A percentile compares a stretch with the other conserved stretches of the same genome.
Evolutionary conservation across 352 stramenopile genomes (phyloP).

Genomic region (Phytophthora rubi): DNA sequence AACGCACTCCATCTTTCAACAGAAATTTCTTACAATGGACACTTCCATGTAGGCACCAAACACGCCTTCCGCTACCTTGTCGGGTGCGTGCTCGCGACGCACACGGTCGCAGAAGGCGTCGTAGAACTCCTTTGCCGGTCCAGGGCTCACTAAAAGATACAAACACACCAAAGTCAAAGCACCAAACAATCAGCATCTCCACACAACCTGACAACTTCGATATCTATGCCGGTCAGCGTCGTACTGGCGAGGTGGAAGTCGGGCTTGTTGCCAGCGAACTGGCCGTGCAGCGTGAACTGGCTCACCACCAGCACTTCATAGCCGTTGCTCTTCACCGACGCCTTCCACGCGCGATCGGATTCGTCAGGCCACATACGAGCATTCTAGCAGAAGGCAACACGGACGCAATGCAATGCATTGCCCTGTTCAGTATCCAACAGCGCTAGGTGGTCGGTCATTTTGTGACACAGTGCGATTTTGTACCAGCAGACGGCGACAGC

Average conservation of each 20-base stretch:
- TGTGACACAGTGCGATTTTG: conserved; percentile 11
- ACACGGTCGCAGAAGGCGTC: conserved; percentile 77
- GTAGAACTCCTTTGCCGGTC: conserved; percentile 75
- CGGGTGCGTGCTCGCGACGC: conserved; percentile 53
- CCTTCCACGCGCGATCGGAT: conserved; percentile 63
- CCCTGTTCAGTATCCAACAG: neutral
- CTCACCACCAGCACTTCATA: conserved; percentile 88
- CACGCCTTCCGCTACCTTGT: conserved; percentile 80
- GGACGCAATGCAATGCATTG: conserved; percentile 1
- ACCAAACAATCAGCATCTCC: neutral
- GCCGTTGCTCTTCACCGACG: conserved; percentile 64
- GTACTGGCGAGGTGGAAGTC: conserved; percentile 88
- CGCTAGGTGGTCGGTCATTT: neutral
- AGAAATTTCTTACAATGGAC: conserved; percentile 58
- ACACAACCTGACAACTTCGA: neutral
- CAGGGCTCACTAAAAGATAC: conserved; percentile 59
- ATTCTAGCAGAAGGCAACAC: conserved; percentile 42
- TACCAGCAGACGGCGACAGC: conserved; percentile 80
- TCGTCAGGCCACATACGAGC: conserved; percentile 80
- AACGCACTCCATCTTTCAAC: neutral
- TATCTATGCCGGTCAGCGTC: conserved; percentile 1
- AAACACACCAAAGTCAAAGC: neutral
- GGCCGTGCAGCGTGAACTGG: conserved; percentile 87
- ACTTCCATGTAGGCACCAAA: conserved; percentile 91
- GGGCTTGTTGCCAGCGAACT: conserved; percentile 85